Evolutionary conservation across 208 protist genomes (phyloP).

Genomic region (Leishmania turanica): DNA sequence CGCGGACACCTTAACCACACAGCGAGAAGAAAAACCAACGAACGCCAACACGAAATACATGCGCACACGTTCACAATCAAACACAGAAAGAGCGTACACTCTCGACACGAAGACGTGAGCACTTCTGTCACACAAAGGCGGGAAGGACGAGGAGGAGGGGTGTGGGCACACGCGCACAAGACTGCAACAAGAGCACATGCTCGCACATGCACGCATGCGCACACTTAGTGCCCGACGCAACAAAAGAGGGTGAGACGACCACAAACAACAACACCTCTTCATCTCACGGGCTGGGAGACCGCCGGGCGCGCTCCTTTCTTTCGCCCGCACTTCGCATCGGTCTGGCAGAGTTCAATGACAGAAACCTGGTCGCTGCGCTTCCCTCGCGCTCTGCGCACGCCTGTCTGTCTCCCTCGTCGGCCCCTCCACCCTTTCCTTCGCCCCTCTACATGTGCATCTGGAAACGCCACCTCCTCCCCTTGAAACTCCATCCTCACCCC

Average conservation of each 20-base stretch:
- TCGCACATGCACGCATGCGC: conserved; percentile 2
- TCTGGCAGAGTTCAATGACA: background rate
- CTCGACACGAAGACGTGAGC: background rate
- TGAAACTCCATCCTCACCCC: background rate
- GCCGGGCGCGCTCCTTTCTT: background rate
- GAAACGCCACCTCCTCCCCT: background rate
- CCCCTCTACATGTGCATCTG: background rate
- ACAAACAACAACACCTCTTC: background rate
- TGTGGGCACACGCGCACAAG: background rate
- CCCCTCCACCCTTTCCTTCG: background rate
- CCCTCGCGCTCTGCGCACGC: background rate
- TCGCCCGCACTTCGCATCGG: background rate
- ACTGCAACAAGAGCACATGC: background rate
- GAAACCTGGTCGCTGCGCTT: background rate
- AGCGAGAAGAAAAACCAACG: background rate
- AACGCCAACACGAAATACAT: background rate
- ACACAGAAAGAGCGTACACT: background rate
- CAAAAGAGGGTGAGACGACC: background rate
- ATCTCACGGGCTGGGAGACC: background rate
- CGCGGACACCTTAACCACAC: background rate
- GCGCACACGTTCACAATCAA: conserved; percentile 6
- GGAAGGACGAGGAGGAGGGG: background rate
- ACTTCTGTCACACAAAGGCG: background rate
- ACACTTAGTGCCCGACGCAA: background rate
- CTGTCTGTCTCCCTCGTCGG: background rate